A percentile compares a stretch with the other conserved stretches of the same genome.
phyloP scores from a whole-genome alignment of 2,329 filamentous ascomycete genomes.

The Phoma sp. region DNA sequence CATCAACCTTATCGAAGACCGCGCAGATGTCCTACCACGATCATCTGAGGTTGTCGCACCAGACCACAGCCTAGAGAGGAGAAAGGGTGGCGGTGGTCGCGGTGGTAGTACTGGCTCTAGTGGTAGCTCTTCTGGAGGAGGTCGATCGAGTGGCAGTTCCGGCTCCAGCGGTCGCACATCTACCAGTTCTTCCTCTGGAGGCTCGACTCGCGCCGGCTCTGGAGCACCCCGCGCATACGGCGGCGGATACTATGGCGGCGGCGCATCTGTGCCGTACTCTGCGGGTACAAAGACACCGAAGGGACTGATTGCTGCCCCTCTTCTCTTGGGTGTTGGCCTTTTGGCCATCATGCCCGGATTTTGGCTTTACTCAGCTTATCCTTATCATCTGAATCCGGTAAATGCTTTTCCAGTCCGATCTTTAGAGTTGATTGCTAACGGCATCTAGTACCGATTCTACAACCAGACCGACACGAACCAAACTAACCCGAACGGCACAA shows the following conservation, averaged over 20 bases:
- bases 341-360: conserved; percentile 68
- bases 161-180: conserved; percentile 30
- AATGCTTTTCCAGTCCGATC: not conserved
- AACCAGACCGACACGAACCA: conserved; percentile 54
- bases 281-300: conserved; percentile 60
- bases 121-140: conserved; percentile 16
- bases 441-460: conserved; percentile 54
- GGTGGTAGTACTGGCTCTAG: conserved; percentile 33
- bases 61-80: conserved; percentile 45
- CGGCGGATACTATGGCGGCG: conserved; percentile 71
- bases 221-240: conserved; percentile 66
- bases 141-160: conserved; percentile 25
- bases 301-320: conserved; percentile 58
- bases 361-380: conserved; percentile 70
- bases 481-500: conserved; percentile 48
- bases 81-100: conserved; percentile 49
- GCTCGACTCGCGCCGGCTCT: conserved; percentile 62
- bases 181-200: conserved; percentile 43
- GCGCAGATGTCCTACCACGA: conserved; percentile 21
- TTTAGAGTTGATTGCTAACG: not conserved
- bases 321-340: conserved; percentile 58
- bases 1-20: conserved; percentile 30
- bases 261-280: conserved; percentile 64
- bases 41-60: conserved; percentile 38
- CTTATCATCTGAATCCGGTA: conserved; percentile 66